phyloP scores from a whole-genome alignment of 1,284 basidiomycete genomes.

The Boletellus sp. region DNA sequence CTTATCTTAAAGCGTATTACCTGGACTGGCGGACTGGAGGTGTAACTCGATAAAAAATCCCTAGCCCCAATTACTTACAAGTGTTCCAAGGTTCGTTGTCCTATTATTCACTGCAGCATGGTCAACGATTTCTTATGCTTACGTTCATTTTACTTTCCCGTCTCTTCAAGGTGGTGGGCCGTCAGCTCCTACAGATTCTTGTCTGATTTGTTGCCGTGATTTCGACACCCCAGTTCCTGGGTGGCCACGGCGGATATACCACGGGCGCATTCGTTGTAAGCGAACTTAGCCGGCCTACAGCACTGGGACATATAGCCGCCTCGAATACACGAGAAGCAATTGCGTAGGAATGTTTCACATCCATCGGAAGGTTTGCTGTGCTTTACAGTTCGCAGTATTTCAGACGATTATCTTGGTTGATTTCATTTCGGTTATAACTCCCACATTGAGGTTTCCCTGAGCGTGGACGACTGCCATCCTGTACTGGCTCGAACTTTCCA shows the following conservation, averaged over 20 bases:
- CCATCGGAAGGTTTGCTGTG: background rate
- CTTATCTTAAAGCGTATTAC: too few relatives aligned
- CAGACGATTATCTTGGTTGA: background rate
- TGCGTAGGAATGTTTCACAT: background rate
- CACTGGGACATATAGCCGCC: too few relatives aligned
- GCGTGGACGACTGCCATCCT: background rate
- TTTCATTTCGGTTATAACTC: background rate
- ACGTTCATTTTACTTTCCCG: too few relatives aligned
- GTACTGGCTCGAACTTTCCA: too few relatives aligned
- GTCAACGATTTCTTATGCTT: background rate
- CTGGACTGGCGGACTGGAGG: too few relatives aligned
- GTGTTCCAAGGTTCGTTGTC: background rate
- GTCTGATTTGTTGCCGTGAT: too few relatives aligned
- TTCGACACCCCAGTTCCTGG: too few relatives aligned
- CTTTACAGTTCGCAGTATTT: background rate
- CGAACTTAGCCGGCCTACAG: too few relatives aligned
- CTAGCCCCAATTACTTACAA: background rate
- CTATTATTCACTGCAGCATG: background rate
- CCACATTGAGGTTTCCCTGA: conserved; percentile 14
- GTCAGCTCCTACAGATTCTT: too few relatives aligned
- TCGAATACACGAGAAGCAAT: background rate
- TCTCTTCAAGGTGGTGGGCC: too few relatives aligned
- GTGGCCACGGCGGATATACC: too few relatives aligned
- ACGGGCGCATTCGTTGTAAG: too few relatives aligned
- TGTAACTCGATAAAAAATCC: background rate